Evolutionary conservation across 177 flowering plant species (phyloP), one percentile per base, ranked within the genome.

Genomic region (Telopea speciosissima): DNA sequence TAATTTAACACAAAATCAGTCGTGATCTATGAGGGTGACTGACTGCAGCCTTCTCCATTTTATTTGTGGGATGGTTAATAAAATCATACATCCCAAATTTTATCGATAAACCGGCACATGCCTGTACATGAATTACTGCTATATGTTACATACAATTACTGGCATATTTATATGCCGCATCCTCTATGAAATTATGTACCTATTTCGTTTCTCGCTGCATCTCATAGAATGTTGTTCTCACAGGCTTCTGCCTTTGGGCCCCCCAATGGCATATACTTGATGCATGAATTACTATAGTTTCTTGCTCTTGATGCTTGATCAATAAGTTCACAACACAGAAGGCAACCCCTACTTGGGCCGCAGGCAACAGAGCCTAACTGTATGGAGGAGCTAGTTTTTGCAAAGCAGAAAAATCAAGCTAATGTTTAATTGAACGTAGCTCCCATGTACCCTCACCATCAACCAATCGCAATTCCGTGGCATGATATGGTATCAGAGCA

Each of bases 401-500:
- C 54, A 49, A 16, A 21, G 17, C 14, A 25, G 17, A 5, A 42
- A 24, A 28, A 28, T 31, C 8, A n/a, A 67, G 31, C 84, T 82
- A 85, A 63, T 86, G 87, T 66, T 76, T 78, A 58, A 94, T 90
- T 44, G 78, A 70, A 23, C 90, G 91, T 61, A 93, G 90, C 80
- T 95, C 96, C 99, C 99, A 95, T 73, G 80, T 86, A 31, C 99
- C 98, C 81, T 95, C 98, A 3, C 99, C 99, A 79, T 95, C 99
- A 70, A 95, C 86, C 73, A 95, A 74, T 69, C 92, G 88, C 73
- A 95, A 73, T 77, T 95, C 99, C 82, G 76, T 1, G 0, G 92
- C 81, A 72, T 95, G 99, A 80, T 87, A 95, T 68, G 93, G 98
- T 72, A 93, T 93, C 52, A 95, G 82, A 73, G 99, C 99, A 74